Evolutionary conservation across 1,139 yeast genomes (phyloP).

Genomic region (Arxiozyma heterogenica): DNA sequence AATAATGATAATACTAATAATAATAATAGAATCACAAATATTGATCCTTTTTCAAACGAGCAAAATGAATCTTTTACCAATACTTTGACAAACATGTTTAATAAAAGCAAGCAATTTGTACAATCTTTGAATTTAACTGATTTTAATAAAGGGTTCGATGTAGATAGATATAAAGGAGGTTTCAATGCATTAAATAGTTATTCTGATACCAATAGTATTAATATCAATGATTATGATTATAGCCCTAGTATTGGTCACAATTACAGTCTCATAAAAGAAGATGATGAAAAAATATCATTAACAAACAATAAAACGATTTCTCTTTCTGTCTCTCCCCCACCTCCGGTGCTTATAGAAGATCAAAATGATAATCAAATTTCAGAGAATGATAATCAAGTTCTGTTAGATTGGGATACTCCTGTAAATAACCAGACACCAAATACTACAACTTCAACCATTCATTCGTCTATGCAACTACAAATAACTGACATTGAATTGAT

Average conservation of each 20-base stretch:
- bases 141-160: not conserved
- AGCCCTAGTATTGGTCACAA: too few species aligned
- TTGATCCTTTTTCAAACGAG: not conserved
- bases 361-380: not conserved
- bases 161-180: not conserved
- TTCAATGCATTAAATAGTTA: not conserved
- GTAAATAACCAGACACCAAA: not conserved
- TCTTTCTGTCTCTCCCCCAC: not conserved
- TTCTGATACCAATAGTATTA: not conserved
- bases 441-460: not conserved
- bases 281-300: not conserved
- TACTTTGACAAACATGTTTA: not conserved
- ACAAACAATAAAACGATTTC: not conserved
- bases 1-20: too few species aligned
- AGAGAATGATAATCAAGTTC: too few species aligned
- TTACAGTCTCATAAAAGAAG: not conserved
- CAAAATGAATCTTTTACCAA: not conserved
- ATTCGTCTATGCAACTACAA: not conserved
- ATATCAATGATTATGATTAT: too few species aligned
- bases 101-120: not conserved
- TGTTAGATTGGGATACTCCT: not conserved
- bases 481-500: not conserved
- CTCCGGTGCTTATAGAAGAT: not conserved
- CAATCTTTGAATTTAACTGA: not conserved
- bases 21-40: too few species aligned